Percentiles rank a stretch among this genome's conserved stretches.
These are phyloP conservation scores for Yueomyces sp. DNA, from an alignment of 1,139 yeast genomes.

Conservation along the genomic window DNA sequence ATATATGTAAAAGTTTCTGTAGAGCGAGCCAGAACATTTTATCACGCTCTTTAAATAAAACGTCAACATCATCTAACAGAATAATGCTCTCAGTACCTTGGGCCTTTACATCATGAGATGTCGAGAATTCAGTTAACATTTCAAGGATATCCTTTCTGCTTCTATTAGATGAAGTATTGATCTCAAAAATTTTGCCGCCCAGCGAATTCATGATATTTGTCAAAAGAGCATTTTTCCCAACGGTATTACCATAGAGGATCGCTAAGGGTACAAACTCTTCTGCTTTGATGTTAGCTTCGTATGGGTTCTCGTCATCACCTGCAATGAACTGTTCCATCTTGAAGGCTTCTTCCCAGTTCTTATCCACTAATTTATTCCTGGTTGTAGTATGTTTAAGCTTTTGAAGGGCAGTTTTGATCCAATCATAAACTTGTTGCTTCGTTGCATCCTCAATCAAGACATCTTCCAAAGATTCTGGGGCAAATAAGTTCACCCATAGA, in stretches of 20 bases:
- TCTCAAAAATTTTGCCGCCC: conserved; percentile 68
- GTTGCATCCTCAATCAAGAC: conserved; percentile 25
- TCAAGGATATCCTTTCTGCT: conserved; percentile 59
- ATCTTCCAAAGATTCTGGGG: conserved; percentile 29
- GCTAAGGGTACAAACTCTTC: conserved; percentile 44
- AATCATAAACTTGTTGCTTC: conserved; percentile 26
- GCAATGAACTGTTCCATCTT: conserved; percentile 36
- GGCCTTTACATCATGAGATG: conserved; percentile 67
- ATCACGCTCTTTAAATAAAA: conserved; percentile 64
- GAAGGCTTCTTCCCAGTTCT: conserved; percentile 12
- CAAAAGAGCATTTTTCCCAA: conserved; percentile 69
- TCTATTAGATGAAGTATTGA: conserved; percentile 62
- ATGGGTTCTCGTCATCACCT: conserved; percentile 18
- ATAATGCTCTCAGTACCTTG: conserved; percentile 50
- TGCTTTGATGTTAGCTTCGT: conserved; percentile 17
- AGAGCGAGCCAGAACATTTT: conserved; percentile 70
- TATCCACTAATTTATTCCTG: conserved; percentile 25
- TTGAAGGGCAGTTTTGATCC: conserved; percentile 40
- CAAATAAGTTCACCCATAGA: conserved; percentile 35
- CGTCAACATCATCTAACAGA: conserved; percentile 76
- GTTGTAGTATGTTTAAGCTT: conserved; percentile 29
- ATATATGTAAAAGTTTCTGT: conserved; percentile 46
- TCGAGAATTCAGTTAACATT: conserved; percentile 64
- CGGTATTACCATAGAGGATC: conserved; percentile 61
- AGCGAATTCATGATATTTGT: conserved; percentile 55